Percentiles rank a stretch among this genome's conserved stretches.
These are phyloP conservation scores for Phytopythium montanum DNA, from an alignment of 352 stramenopile genomes.

Conservation along the genomic window DNA sequence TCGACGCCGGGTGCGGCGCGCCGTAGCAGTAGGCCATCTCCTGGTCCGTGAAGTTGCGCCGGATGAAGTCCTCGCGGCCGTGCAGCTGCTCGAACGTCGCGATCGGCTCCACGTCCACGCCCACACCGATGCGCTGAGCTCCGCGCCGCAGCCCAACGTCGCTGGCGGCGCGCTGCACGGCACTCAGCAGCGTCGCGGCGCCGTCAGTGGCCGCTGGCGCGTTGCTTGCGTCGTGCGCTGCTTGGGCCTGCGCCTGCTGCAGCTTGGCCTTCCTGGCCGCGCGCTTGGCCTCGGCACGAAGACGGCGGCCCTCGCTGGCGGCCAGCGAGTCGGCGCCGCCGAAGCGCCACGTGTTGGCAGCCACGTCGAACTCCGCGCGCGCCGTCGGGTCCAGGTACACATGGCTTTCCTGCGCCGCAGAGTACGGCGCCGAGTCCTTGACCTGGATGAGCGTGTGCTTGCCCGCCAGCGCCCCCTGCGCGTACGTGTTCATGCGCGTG, in stretches of 20 bases:
- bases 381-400: conserved; percentile 85
- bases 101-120: conserved; percentile 82
- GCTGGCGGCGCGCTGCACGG: conserved; percentile 48
- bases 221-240: background rate
- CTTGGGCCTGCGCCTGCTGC: conserved; percentile 7
- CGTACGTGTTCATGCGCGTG: conserved; percentile 71
- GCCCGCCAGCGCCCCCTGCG: conserved; percentile 69
- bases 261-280: conserved; percentile 40
- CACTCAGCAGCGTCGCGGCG: conserved; percentile 48
- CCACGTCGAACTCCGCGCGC: conserved; percentile 69
- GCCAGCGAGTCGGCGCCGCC: conserved; percentile 32
- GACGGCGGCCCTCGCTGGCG: conserved; percentile 24
- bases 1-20: conserved; percentile 72
- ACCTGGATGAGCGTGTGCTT: conserved; percentile 76
- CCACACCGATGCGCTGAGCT: conserved; percentile 56
- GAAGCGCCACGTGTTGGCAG: conserved; percentile 73
- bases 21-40: conserved; percentile 86
- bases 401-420: conserved; percentile 68
- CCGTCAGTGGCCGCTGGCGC: conserved; percentile 9
- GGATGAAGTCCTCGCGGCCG: conserved; percentile 78
- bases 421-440: conserved; percentile 83
- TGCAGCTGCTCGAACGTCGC: conserved; percentile 79
- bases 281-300: conserved; percentile 30
- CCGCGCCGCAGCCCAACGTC: conserved; percentile 38
- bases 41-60: conserved; percentile 86